phyloP scores from a whole-genome alignment of 129 eudicot species.

The Flaveria robusta region DNA sequence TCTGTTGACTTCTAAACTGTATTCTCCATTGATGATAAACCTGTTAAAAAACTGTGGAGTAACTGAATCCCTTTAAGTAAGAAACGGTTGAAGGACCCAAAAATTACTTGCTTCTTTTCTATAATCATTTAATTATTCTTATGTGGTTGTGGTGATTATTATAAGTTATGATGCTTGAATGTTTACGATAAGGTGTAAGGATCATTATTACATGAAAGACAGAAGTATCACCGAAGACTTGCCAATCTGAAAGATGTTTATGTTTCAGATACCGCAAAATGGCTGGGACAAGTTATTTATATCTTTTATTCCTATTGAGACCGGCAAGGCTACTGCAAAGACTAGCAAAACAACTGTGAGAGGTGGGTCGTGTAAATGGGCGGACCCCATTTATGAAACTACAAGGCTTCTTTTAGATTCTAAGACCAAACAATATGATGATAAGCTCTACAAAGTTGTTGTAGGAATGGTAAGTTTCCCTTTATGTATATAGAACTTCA shows the following conservation, averaged over 20 bases:
- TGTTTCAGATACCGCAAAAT: constrained; percentile 74
- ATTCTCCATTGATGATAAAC: neutral
- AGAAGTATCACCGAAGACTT: neutral
- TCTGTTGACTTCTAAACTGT: neutral
- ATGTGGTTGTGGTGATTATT: neutral
- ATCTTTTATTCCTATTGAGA: constrained; percentile 79
- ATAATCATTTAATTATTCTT: neutral
- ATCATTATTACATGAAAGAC: neutral
- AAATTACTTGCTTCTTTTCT: neutral
- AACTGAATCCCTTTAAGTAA: neutral
- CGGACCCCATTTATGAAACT: constrained; percentile 95
- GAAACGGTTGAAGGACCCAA: neutral
- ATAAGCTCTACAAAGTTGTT: constrained; percentile 86
- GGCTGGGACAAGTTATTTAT: constrained; percentile 97
- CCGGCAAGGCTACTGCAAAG: constrained; percentile 85
- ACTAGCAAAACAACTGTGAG: constrained; percentile 93
- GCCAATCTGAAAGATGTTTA: constrained; percentile 16
- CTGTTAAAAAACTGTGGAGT: neutral
- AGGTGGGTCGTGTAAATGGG: constrained; percentile 96
- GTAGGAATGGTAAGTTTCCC: constrained; percentile 73
- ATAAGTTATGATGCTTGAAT: constrained; percentile 11
- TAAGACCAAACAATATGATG: constrained; percentile 74
- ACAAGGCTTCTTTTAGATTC: constrained; percentile 89
- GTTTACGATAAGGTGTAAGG: neutral
- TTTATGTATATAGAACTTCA: neutral